phyloP scores from a whole-genome alignment of 2,329 filamentous ascomycete genomes.

The Bipolaris oryzae region DNA sequence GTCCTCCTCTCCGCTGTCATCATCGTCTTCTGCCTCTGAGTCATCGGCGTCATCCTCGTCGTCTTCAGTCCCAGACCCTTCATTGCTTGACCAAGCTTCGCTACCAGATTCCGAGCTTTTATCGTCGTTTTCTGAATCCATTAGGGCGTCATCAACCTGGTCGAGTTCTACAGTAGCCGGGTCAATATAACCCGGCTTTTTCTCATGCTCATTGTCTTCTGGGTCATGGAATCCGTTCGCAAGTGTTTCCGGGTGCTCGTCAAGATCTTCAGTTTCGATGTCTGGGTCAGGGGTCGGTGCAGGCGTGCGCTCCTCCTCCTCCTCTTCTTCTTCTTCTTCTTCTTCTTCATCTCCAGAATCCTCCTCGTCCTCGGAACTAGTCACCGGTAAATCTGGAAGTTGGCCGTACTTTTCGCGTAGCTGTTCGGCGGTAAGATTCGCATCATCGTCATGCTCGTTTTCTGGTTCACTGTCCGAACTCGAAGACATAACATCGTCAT shows the following conservation, averaged over 20 bases:
- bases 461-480: constrained; percentile 48
- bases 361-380: constrained; percentile 32
- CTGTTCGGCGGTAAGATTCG: constrained; percentile 71
- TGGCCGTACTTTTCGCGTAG: constrained; percentile 71
- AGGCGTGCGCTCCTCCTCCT: constrained; percentile 32
- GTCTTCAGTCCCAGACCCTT: constrained; percentile 34
- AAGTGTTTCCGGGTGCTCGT: constrained; percentile 18
- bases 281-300: constrained; percentile 41
- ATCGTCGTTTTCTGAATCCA: constrained; percentile 46
- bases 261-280: constrained; percentile 29
- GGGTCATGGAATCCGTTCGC: constrained; percentile 35
- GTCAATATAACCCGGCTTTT: constrained; percentile 37
- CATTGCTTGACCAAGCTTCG: constrained; percentile 48
- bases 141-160: constrained; percentile 49
- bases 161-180: constrained; percentile 48
- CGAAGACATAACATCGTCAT: constrained; percentile 50
- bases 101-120: constrained; percentile 42
- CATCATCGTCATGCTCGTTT: constrained; percentile 61
- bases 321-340: constrained; percentile 26
- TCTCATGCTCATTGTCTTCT: constrained; percentile 19
- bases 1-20: constrained; percentile 44
- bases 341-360: constrained; percentile 41
- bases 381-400: constrained; percentile 58
- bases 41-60: constrained; percentile 22
- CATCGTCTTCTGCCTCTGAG: constrained; percentile 26